Base-by-base conservation (phyloP, 306 rosid species). In the Rosa persica region DNA sequence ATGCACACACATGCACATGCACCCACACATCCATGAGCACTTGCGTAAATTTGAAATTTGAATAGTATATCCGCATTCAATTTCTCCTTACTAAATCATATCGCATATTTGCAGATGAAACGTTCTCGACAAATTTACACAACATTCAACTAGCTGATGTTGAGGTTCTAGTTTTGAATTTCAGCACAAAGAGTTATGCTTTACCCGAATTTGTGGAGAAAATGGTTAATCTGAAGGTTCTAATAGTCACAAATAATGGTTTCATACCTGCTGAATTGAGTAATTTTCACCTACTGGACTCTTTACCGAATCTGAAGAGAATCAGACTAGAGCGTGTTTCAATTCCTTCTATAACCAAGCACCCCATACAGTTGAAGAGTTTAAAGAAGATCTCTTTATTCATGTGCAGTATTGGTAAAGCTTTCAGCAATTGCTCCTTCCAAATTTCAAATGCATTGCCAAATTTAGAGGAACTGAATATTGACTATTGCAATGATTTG, bases 401-500 rank as follows among this genome's bases (percentile, higher is more conserved):
- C 27, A 89, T 89, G 97, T 88, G 97, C 85, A 84, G 84, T 39
- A 73, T 87, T 34, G 79, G 81, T 52, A 67, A 82, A 54, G 86
- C 90, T 72, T 87, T 86, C 42, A 17, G 65, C 25, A 80, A 77
- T 25, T n/a, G 40, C 57, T 71, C 84, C n/a, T 49, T 75, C 52
- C 66, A 73, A 51, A 64, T 80, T 72, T 85, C 87, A 48, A 68
- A 83, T 43, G 72, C 83, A 52, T 60, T 84, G 23, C 89, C 97
- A 57, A 85, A 80, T 44, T 47, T 92, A 73, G 70, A 44, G 40
- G 94, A 88, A 72, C 72, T 92, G 54, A 81, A 72, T 62, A 55
- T 92, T 19, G 93, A 92, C 70, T 85, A 88, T 58, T 89, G 94
- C 74, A 84, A 43, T n/a, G 80, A 78, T 72, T 19, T 89, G 83